phyloP scores from a whole-genome alignment of 305 asterid genomes.

The Fraxinus greggii region DNA sequence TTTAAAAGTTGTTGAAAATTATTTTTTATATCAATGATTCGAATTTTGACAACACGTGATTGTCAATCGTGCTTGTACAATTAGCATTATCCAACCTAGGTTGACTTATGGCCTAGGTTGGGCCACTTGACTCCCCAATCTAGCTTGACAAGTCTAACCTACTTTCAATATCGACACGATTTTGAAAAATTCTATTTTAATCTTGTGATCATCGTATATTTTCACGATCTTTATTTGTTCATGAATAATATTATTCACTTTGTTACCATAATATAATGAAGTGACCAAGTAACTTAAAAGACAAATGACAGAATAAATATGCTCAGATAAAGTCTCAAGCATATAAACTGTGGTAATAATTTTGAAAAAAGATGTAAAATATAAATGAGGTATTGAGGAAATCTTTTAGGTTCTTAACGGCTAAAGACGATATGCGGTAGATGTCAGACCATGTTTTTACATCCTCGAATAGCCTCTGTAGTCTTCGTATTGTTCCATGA shows the following conservation, averaged over 20 bases:
- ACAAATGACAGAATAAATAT: not conserved
- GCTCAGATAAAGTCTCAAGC: not conserved
- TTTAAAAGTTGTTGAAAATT: too few relatives aligned
- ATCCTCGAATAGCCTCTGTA: slow-evolving; percentile 84
- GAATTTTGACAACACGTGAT: too few relatives aligned
- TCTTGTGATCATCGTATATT: not conserved
- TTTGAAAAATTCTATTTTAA: not conserved
- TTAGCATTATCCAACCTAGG: too few relatives aligned
- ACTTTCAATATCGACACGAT: not conserved
- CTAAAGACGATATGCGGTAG: slow-evolving; percentile 22
- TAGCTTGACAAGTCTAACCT: not conserved
- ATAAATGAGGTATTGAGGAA: slow-evolving; percentile 26
- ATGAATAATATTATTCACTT: not conserved
- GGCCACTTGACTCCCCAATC: not conserved
- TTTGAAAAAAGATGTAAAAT: slow-evolving; percentile 9
- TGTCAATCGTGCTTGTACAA: too few relatives aligned
- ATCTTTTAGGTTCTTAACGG: slow-evolving; percentile 13
- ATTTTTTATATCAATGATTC: too few relatives aligned
- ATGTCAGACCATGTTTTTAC: slow-evolving; percentile 32
- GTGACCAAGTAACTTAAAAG: not conserved
- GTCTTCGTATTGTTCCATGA: slow-evolving; percentile 94
- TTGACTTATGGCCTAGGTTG: not conserved
- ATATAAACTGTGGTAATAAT: not conserved
- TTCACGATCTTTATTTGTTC: not conserved
- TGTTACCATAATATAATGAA: not conserved